phyloP scores from a whole-genome alignment of 768 basidiomycete species.

The Trametes sanguinea region DNA sequence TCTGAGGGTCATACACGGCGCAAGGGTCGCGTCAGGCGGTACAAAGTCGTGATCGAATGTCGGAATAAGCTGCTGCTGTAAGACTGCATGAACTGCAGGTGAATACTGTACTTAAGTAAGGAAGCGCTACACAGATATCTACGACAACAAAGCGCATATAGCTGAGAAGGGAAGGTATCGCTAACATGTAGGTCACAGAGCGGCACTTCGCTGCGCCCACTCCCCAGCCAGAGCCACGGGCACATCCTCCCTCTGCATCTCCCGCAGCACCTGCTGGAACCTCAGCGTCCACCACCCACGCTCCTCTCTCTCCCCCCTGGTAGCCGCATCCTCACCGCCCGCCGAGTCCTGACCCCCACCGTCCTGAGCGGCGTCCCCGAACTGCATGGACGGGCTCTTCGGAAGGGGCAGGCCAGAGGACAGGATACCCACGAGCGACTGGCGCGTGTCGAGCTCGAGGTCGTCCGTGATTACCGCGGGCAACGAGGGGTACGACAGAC shows the following conservation, averaged over 20 bases:
- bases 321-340: conserved; percentile 24
- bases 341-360: not conserved
- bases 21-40: not conserved
- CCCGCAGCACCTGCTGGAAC: conserved; percentile 62
- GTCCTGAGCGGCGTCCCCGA: conserved; percentile 31
- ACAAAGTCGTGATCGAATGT: not conserved
- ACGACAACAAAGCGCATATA: too few species aligned
- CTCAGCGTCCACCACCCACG: conserved; percentile 73
- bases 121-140: too few species aligned
- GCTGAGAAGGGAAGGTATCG: too few species aligned
- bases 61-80: not conserved
- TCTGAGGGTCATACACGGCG: not conserved
- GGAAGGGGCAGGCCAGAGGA: conserved; percentile 58
- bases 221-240: not conserved
- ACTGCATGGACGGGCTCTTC: conserved; percentile 70
- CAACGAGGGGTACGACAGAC: conserved; percentile 43
- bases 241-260: conserved; percentile 45
- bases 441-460: conserved; percentile 35
- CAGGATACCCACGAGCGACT: conserved; percentile 42
- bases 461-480: conserved; percentile 32
- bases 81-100: not conserved
- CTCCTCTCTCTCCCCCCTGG: conserved; percentile 61
- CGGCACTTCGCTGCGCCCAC: not conserved
- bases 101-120: too few species aligned
- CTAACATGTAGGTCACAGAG: too few species aligned